Evolutionary conservation across 768 basidiomycete species (phyloP).

Genomic region (Trichaptum fuscoviolaceum): DNA sequence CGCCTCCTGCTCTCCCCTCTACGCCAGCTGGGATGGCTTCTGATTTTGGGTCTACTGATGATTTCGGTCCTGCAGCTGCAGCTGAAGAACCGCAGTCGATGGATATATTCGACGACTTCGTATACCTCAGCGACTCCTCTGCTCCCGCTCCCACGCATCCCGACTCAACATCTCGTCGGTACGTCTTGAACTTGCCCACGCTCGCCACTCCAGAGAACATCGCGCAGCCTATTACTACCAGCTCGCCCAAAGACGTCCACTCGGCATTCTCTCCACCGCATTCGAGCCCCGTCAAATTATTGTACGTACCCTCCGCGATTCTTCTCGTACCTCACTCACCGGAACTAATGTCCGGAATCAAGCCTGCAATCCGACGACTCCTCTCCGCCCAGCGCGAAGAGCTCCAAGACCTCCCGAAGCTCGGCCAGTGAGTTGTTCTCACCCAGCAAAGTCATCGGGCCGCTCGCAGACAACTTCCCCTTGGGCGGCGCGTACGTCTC

Average conservation of each 20-base stretch:
- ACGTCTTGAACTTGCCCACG: neutral
- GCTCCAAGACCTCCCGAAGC: neutral
- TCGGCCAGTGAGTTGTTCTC: neutral
- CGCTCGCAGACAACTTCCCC: neutral
- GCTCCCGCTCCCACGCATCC: neutral
- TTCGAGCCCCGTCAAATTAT: neutral
- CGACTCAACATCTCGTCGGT: neutral
- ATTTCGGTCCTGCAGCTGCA: neutral
- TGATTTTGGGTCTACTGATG: neutral
- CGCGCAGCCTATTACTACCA: neutral
- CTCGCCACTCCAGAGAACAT: neutral
- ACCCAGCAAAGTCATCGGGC: neutral
- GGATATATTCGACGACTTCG: neutral
- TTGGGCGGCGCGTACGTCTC: neutral
- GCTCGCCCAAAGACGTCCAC: neutral
- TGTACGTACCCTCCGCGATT: neutral
- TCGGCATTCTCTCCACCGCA: neutral
- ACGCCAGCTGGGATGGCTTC: neutral
- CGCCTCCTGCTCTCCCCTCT: neutral
- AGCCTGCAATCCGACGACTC: neutral
- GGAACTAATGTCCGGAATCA: neutral
- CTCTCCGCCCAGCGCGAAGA: neutral
- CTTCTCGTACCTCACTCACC: no score
- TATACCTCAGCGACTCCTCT: neutral
- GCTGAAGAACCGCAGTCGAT: neutral